Evolutionary conservation across 1,284 basidiomycete genomes (phyloP), one percentile per base, ranked within the genome.

Genomic region (Malassezia sympodialis): DNA sequence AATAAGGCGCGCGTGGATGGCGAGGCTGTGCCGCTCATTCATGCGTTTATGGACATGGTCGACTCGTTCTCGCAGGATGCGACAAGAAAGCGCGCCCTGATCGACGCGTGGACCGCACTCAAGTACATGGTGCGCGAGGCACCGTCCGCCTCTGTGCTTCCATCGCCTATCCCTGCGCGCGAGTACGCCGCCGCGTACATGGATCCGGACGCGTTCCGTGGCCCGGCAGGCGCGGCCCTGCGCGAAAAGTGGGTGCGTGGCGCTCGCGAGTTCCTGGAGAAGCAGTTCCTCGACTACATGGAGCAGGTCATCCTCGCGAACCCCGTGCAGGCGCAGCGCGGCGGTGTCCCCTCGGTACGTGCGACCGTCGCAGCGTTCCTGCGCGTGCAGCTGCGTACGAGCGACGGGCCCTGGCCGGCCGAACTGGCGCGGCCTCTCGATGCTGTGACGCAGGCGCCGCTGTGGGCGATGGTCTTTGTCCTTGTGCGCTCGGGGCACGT

Each of bases 401-500:
- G 60, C n/a, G 63, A 70, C 27, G 61, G 64, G 12, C 51, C 60
- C 21, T 74, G 72, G 72, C 37, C 60, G 11, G 50, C 60, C 27
- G 69, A 67, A 12, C 56, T 74, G 26, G 62, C 61, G 43, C 62
- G 59, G 24, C 69, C 70, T 51, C 54, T 69, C 30, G 65, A 67
- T 32, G 40, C 49, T 1, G 50, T 55, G 45, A 63, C 56, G 43
- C 57, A 65, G 37, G 60, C 58, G 65, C 89, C 90, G 6, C 69
- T 96, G 14, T 99, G 90, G 90, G 91, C 91, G 12, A 84, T 87
- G 56, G 76, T 94, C 37, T 98, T 88, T 77, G 90, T 87, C 76
- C 81, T 98, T 8, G 79, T 98, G 8, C 84, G 93, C 26, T 86
- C 86, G 2, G 94, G 93, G 0, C 84, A 91, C 72, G 74, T 80